A percentile compares a stretch with the other conserved stretches of the same genome.
Conservation (phyloP, 2,329 filamentous ascomycete species). For the Aspergillus ruber region DNA sequence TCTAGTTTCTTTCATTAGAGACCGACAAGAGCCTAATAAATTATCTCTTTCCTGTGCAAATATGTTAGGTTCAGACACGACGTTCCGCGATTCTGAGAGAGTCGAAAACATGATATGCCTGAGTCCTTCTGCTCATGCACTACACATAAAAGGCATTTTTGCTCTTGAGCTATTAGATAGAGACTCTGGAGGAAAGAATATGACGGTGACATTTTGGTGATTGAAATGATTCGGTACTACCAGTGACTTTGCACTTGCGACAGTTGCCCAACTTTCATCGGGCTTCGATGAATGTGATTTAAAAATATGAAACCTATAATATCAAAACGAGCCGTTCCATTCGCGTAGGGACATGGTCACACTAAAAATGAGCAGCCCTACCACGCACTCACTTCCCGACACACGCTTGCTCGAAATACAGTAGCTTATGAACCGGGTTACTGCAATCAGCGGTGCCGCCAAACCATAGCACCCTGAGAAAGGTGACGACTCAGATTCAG, state of each 20-base stretch:
- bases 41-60: too few relatives aligned
- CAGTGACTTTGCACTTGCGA: not conserved
- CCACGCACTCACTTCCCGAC: not conserved
- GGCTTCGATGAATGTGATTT: not conserved
- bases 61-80: too few relatives aligned
- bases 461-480: not conserved
- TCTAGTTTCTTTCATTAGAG: too few relatives aligned
- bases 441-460: not conserved
- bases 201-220: not conserved
- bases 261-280: not conserved
- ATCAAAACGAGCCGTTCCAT: not conserved
- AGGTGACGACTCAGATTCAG: too few relatives aligned
- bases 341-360: not conserved
- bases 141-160: not conserved
- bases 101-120: not conserved
- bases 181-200: not conserved
- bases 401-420: not conserved
- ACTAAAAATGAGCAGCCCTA: not conserved
- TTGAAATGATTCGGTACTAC: not conserved
- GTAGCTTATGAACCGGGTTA: not conserved
- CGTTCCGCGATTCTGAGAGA: too few relatives aligned
- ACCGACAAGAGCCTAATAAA: too few relatives aligned
- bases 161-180: not conserved
- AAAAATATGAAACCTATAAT: not conserved
- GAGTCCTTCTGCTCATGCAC: not conserved